Evolutionary conservation across 1,284 basidiomycete genomes (phyloP).

Genomic region (Malassezia equina): DNA sequence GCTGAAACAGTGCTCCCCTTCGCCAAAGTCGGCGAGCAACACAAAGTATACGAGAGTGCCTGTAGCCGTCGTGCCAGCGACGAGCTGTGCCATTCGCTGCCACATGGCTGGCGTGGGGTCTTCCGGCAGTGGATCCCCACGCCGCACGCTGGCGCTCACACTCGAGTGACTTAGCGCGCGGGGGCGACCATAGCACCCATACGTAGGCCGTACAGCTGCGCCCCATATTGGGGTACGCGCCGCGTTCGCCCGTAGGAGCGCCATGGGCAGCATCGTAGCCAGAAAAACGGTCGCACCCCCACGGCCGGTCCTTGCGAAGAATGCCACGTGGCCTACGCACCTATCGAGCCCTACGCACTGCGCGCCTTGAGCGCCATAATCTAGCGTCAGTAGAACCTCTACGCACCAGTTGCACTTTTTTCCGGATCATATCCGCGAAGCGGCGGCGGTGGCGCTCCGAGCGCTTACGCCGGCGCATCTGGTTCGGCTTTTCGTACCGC

Average conservation of each 20-base stretch:
- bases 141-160: not conserved
- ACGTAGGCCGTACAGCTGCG: not conserved
- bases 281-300: not conserved
- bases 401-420: slow-evolving; percentile 44
- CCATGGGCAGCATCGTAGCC: not conserved
- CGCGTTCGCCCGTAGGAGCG: not conserved
- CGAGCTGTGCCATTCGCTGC: slow-evolving; percentile 14
- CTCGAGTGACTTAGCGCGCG: not conserved
- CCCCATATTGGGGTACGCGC: not conserved
- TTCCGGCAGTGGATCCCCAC: slow-evolving; percentile 3
- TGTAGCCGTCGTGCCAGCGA: slow-evolving; percentile 8
- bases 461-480: slow-evolving; percentile 38
- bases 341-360: slow-evolving; percentile 21
- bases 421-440: slow-evolving; percentile 43
- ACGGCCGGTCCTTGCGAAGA: not conserved
- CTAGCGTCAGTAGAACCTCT: slow-evolving; percentile 10
- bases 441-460: slow-evolving; percentile 42
- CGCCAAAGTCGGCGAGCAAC: slow-evolving; percentile 14
- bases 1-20: slow-evolving; percentile 15
- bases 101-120: slow-evolving; percentile 14
- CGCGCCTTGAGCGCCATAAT: slow-evolving; percentile 44
- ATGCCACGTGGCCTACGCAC: not conserved
- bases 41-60: slow-evolving; percentile 13
- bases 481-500: slow-evolving; percentile 46
- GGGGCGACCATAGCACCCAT: not conserved